phyloP scores from a whole-genome alignment of 2,329 filamentous ascomycete species.

The Trichoderma sp. region DNA sequence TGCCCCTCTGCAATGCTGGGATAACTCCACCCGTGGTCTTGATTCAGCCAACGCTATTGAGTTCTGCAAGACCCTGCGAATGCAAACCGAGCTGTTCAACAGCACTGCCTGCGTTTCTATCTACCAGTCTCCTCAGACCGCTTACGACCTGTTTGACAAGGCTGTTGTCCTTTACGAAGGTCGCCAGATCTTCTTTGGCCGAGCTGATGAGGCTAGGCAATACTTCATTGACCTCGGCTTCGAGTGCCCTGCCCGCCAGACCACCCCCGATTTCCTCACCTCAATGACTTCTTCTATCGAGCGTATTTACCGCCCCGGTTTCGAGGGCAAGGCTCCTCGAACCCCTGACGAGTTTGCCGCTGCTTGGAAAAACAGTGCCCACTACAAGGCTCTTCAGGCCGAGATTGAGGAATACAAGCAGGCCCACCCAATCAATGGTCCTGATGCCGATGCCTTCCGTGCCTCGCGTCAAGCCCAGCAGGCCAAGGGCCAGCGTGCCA shows the following conservation, averaged over 20 bases:
- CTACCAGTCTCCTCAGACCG: conserved; percentile 67
- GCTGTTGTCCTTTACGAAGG: conserved; percentile 60
- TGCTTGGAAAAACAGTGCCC: conserved; percentile 57
- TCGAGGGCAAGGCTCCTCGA: conserved; percentile 56
- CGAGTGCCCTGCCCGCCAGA: conserved; percentile 65
- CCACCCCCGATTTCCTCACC: conserved; percentile 71
- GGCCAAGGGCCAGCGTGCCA: conserved; percentile 59
- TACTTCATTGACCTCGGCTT: conserved; percentile 71
- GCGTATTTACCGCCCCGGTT: conserved; percentile 57
- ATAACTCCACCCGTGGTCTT: conserved; percentile 73
- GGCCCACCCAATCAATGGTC: conserved; percentile 54
- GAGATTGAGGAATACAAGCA: conserved; percentile 59
- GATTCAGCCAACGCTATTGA: conserved; percentile 76
- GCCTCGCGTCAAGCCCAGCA: conserved; percentile 56
- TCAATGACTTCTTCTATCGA: conserved; percentile 65
- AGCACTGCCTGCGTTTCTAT: conserved; percentile 70
- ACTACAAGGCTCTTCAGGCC: conserved; percentile 52
- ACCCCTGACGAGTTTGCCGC: conserved; percentile 63
- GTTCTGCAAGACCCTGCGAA: conserved; percentile 69
- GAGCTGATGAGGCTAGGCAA: conserved; percentile 57
- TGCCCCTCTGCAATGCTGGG: conserved; percentile 65
- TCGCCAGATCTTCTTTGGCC: conserved; percentile 65
- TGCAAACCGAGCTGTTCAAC: conserved; percentile 66
- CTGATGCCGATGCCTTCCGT: conserved; percentile 59
- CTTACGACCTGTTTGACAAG: conserved; percentile 67